Evolutionary conservation across 2,329 filamentous ascomycete genomes (phyloP).

Genomic region (Epichloe bromicola): DNA sequence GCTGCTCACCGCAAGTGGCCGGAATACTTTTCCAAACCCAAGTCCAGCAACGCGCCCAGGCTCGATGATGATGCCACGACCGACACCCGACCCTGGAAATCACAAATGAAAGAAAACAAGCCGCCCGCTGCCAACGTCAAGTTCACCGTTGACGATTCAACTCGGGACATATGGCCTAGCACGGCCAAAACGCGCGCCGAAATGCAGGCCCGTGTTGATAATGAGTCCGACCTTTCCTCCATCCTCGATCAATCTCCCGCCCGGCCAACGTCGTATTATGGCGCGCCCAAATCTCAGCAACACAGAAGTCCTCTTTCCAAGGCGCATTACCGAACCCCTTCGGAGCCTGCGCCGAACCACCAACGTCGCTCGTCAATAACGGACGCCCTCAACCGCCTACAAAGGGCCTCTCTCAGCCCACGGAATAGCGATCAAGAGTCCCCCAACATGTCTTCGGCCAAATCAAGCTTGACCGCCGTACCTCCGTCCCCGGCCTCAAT

Average conservation of each 20-base stretch:
- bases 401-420: conserved; percentile 23
- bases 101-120: conserved; percentile 33
- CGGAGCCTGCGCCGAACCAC: conserved; percentile 13
- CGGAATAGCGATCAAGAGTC: conserved; percentile 14
- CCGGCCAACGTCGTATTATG: conserved; percentile 14
- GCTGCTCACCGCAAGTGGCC: conserved; percentile 38
- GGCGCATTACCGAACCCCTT: conserved; percentile 19
- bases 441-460: conserved; percentile 25
- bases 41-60: conserved; percentile 15
- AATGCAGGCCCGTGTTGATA: conserved; percentile 42
- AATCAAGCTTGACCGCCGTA: conserved; percentile 28
- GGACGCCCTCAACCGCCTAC: conserved; percentile 22
- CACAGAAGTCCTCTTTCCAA: conserved; percentile 26
- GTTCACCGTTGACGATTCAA: conserved; percentile 26
- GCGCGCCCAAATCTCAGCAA: conserved; percentile 16
- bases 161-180: conserved; percentile 26
- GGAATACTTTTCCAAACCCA: conserved; percentile 34
- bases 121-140: conserved; percentile 21
- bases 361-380: conserved; percentile 19
- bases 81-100: conserved; percentile 23
- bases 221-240: conserved; percentile 36
- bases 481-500: conserved; percentile 24
- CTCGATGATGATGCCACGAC: conserved; percentile 18
- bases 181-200: conserved; percentile 31
- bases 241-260: conserved; percentile 28